Conservation (phyloP, 139 green algal genomes). For the Eudorina sp. region DNA sequence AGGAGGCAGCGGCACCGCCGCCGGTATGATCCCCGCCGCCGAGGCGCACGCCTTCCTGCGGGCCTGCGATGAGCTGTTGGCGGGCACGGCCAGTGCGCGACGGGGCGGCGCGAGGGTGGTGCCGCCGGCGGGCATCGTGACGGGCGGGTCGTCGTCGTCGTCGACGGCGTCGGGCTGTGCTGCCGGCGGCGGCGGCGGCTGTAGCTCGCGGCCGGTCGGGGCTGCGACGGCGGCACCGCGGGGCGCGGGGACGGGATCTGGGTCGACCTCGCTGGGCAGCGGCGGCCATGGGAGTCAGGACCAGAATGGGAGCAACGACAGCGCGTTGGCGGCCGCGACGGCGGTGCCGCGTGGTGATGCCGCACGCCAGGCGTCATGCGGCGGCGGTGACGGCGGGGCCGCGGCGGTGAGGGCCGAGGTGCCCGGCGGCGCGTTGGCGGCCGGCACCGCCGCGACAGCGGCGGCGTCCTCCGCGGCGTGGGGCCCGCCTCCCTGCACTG, state of each 20-base stretch:
- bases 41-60: slow-evolving; percentile 37
- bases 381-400: not conserved
- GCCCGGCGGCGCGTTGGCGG: not conserved
- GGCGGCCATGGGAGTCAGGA: not conserved
- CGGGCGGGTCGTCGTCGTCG: not conserved
- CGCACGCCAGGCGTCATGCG: not conserved
- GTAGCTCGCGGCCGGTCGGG: not conserved
- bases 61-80: not conserved
- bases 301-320: not conserved
- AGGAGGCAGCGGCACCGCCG: not conserved
- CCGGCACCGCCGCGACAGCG: not conserved
- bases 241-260: not conserved
- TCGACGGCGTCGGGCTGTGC: not conserved
- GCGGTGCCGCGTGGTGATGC: not conserved
- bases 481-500: not conserved
- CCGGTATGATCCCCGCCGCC: slow-evolving; percentile 15
- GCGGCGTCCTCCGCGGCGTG: not conserved
- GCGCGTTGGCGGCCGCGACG: not conserved
- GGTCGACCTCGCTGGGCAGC: not conserved
- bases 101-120: not conserved
- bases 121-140: not conserved
- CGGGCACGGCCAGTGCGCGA: not conserved
- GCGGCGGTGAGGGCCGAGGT: not conserved
- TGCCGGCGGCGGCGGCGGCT: not conserved
- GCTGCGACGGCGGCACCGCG: not conserved